Conservation (phyloP, 2,329 filamentous ascomycete genomes). For the Botryotinia narcissicola region DNA sequence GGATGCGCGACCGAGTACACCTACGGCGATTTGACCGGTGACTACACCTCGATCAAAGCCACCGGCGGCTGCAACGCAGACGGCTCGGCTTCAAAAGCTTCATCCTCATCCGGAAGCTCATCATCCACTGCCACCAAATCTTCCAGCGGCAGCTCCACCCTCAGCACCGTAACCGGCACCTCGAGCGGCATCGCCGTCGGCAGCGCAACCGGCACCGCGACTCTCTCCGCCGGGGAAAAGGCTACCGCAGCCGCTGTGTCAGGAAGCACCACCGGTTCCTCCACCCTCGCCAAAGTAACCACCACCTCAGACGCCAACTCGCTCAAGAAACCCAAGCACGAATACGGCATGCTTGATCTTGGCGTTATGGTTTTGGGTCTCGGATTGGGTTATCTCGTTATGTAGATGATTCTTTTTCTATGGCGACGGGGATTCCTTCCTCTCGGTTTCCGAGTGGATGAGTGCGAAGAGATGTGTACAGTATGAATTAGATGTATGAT, state of each 20-base stretch:
- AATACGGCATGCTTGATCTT: constrained; percentile 34
- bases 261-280: not conserved
- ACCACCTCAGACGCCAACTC: constrained; percentile 16
- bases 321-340: constrained; percentile 29
- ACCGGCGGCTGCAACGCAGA: constrained; percentile 29
- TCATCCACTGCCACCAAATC: not conserved
- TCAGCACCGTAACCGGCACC: constrained; percentile 13
- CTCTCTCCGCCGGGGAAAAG: constrained; percentile 21
- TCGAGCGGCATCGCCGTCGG: constrained; percentile 19
- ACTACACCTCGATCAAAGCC: constrained; percentile 47
- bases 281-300: constrained; percentile 32
- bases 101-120: not conserved
- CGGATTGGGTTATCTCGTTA: constrained; percentile 37
- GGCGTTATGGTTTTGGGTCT: constrained; percentile 36
- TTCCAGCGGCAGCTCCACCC: not conserved
- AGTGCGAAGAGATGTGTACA: not conserved
- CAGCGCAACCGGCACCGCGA: constrained; percentile 21
- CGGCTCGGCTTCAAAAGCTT: not conserved
- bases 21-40: constrained; percentile 49
- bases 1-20: constrained; percentile 49
- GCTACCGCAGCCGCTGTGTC: not conserved
- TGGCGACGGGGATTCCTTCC: not conserved
- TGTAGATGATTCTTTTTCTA: constrained; percentile 26
- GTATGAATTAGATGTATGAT: not conserved
- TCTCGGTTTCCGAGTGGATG: not conserved